Base-by-base conservation (phyloP, 805 yeast genomes). In the Yarrowia sp. region DNA sequence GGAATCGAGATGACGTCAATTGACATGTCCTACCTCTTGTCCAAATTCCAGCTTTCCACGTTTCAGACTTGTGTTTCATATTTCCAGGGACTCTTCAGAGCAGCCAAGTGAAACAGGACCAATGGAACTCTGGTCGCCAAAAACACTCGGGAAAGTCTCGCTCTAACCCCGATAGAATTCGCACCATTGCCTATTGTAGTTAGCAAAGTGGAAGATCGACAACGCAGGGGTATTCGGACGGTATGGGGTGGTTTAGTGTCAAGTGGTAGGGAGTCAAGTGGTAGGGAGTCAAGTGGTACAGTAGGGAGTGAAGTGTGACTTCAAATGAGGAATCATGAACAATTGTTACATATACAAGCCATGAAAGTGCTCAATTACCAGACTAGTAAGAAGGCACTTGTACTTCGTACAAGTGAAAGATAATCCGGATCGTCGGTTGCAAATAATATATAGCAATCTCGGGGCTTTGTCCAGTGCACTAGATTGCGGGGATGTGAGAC, bases 181-280 rank as follows among this genome's bases (percentile, higher is more conserved):
- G 20, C 20, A 9, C 39, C 7, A 10, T n/a, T 15, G 19, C 55
- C 55, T n/a, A 33, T 9, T 9, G n/a, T 1, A 12, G 55, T 50
- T 50, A 4, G 2, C 55, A 4, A 50, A 50, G 55, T 50, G 55
- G 13, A 47, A 49, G 55, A 50, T 50, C 55, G 55, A 12, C 55
- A 50, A n/a, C 53, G 53, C 55, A 50, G 55, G 55, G 40, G 39
- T n/a, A 17, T 12, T n/a, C 39, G 33, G 53, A 33, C 39, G n/a
- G n/a, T n/a, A n/a, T n/a, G n/a, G n/a, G n/a, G n/a, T n/a, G n/a
- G n/a, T n/a, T n/a, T n/a, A n/a, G n/a, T n/a, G n/a, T n/a, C n/a
- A n/a, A n/a, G n/a, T n/a, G n/a, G n/a, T n/a, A n/a, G n/a, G n/a
- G n/a, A n/a, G n/a, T n/a, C n/a, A n/a, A n/a, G n/a, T n/a, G n/a